Conservation (phyloP, 2,329 filamentous ascomycete species). For the Colletotrichum sidae region DNA sequence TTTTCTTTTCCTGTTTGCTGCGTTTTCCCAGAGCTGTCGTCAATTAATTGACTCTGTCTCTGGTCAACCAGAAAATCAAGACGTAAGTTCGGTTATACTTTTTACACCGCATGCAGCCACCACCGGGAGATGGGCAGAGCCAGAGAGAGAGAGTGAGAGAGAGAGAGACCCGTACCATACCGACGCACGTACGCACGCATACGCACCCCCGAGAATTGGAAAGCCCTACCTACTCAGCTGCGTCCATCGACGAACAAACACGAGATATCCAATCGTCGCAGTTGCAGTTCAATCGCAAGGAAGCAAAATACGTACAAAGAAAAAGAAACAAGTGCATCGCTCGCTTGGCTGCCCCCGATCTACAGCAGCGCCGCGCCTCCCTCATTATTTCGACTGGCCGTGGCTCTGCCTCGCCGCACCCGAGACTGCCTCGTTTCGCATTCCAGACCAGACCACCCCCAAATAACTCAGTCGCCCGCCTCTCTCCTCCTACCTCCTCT, state of each 20-base stretch:
- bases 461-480: slow-evolving; percentile 19
- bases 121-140: not conserved
- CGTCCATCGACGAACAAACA: slow-evolving; percentile 16
- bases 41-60: slow-evolving; percentile 27
- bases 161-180: slow-evolving; percentile 1
- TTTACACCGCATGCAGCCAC: slow-evolving; percentile 1
- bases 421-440: slow-evolving; percentile 23
- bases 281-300: too few relatives aligned
- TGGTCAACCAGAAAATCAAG: slow-evolving; percentile 16
- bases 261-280: slow-evolving; percentile 13
- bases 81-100: slow-evolving; percentile 17
- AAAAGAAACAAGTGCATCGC: slow-evolving; percentile 15
- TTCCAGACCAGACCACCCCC: slow-evolving; percentile 32
- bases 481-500: slow-evolving; percentile 7
- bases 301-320: not conserved
- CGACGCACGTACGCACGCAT: slow-evolving; percentile 4
- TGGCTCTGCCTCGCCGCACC: slow-evolving; percentile 14
- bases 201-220: slow-evolving; percentile 5
- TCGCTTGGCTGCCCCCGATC: slow-evolving; percentile 1
- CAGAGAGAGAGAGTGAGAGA: slow-evolving; percentile 9
- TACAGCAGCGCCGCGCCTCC: slow-evolving; percentile 2
- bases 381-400: slow-evolving; percentile 22
- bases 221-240: not conserved
- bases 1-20: slow-evolving; percentile 39
- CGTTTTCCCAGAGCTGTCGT: slow-evolving; percentile 27